Percentiles rank a stretch among this genome's conserved stretches.
Evolutionary conservation across 2,329 filamentous ascomycete genomes (phyloP).

Genomic region (Paraphoma sp.): DNA sequence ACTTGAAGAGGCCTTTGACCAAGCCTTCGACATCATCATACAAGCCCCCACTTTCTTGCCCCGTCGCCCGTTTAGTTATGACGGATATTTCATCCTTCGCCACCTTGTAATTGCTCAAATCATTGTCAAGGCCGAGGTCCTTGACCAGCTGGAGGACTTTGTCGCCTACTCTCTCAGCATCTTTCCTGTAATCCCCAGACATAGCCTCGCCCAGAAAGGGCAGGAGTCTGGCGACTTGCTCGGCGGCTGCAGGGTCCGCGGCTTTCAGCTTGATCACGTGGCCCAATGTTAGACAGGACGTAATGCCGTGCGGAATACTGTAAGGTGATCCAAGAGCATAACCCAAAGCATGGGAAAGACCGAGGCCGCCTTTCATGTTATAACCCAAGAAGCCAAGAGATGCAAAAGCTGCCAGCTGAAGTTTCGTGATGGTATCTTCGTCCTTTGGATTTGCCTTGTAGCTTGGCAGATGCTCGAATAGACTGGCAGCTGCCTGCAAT

Average conservation of each 20-base stretch:
- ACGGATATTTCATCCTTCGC: conserved; percentile 50
- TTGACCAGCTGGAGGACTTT: conserved; percentile 53
- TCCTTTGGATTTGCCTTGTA: conserved; percentile 56
- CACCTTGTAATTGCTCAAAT: conserved; percentile 55
- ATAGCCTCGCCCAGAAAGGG: conserved; percentile 51
- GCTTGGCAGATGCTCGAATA: conserved; percentile 57
- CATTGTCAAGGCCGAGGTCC: conserved; percentile 53
- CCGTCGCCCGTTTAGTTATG: conserved; percentile 54
- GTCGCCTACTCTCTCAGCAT: conserved; percentile 55
- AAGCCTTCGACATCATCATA: conserved; percentile 53
- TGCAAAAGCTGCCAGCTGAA: conserved; percentile 61
- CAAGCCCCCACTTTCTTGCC: conserved; percentile 50
- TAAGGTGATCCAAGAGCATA: conserved; percentile 64
- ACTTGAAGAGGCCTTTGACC: conserved; percentile 51
- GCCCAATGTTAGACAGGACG: conserved; percentile 61
- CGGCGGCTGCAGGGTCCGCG: conserved; percentile 51
- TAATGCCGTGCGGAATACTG: conserved; percentile 63
- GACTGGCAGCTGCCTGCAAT: conserved; percentile 52
- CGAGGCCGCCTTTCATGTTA: conserved; percentile 59
- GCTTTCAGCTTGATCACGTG: conserved; percentile 63
- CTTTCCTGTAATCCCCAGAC: conserved; percentile 50
- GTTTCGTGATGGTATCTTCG: conserved; percentile 57
- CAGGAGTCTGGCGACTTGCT: conserved; percentile 53
- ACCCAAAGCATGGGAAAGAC: conserved; percentile 55
- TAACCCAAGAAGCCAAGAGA: conserved; percentile 58